Base-by-base conservation (phyloP, 768 basidiomycete species). In the Xerocomus brunneocitrinus region DNA sequence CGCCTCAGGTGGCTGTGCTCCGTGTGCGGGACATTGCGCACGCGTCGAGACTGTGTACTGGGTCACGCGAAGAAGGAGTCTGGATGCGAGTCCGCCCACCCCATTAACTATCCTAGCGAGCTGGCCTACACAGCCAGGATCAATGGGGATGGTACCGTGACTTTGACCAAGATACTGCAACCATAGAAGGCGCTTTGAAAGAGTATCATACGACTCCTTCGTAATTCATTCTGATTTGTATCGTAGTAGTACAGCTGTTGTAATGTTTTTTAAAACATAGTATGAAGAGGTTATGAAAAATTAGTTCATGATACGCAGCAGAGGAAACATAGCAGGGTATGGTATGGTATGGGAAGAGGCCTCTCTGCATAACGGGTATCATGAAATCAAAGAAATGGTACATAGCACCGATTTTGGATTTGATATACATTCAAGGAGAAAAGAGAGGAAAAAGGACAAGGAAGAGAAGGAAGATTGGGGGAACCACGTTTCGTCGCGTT, bases 1-100 rank as follows among this genome's bases (percentile, higher is more conserved):
- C 35, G 19, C 2, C 30, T 60, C 41, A 49, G 27, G 24, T 66
- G 60, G 62, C 6, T 39, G 6, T 66, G 65, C 9, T 65, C 63
- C 8, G 42, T 49, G 40, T 66, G 65, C 39, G 9, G 25, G 9
- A 25, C 2, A 7, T 1, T 9, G 24, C 62, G 55, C 38, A 39
- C 57, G 22, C 65, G 65, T 14, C 28, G 8, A 0, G 65, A 67
- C 40, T 65, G 52, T 22, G 53, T 67, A 24, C 7, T 5, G 16
- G 25, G 1, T 8, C 65, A 66, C 27, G 10, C 36, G 1, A 52
- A 41, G 3, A 48, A n/a, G 35, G 47, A 47, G n/a, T 19, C 8
- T 3, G 39, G 28, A 14, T 65, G 61, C 35, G 2, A 24, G 10
- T 3, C 1, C 0, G 62, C 55, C 2, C 10, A 19, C 0, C 49